These are phyloP conservation scores for Hanseniaspora meyeri DNA, from an alignment of 805 yeast genomes.

Conservation along the genomic window DNA sequence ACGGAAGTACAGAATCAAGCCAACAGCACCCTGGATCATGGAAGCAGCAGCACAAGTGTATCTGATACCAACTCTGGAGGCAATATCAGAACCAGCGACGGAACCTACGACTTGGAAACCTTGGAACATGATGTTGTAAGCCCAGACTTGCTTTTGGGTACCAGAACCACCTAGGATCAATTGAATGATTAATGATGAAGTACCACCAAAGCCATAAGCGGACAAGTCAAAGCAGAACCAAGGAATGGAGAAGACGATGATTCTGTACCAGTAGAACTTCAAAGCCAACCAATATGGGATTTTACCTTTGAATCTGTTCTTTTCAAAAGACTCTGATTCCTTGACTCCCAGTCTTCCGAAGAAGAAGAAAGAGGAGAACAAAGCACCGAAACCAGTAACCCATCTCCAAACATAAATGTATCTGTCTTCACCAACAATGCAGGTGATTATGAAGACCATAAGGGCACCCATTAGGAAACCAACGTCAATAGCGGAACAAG, in stretches of 20 bases:
- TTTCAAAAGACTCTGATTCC: slow-evolving; percentile 61
- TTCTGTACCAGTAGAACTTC: slow-evolving; percentile 76
- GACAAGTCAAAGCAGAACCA: slow-evolving; percentile 92
- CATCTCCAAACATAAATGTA: slow-evolving; percentile 84
- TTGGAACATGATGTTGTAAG: slow-evolving; percentile 85
- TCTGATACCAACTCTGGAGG: slow-evolving; percentile 48
- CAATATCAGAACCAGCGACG: slow-evolving; percentile 65
- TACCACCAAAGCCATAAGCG: slow-evolving; percentile 75
- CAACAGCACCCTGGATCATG: slow-evolving; percentile 59
- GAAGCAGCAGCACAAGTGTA: slow-evolving; percentile 1
- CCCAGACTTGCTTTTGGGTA: slow-evolving; percentile 57
- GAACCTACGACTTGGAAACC: slow-evolving; percentile 86
- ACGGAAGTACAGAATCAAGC: slow-evolving; percentile 69
- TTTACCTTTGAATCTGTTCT: slow-evolving; percentile 54
- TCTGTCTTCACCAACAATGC: slow-evolving; percentile 64
- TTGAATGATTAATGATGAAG: slow-evolving; percentile 58
- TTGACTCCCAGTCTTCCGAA: slow-evolving; percentile 62
- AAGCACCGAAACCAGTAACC: slow-evolving; percentile 78
- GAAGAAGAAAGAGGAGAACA: slow-evolving; percentile 71
- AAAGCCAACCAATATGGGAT: slow-evolving; percentile 55
- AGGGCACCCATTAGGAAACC: slow-evolving; percentile 79
- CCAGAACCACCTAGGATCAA: slow-evolving; percentile 45
- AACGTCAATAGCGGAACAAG: slow-evolving; percentile 72
- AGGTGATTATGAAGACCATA: slow-evolving; percentile 71
- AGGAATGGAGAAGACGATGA: slow-evolving; percentile 54